Conservation (phyloP, 2,329 filamentous ascomycete genomes). For the Pseudocercospora vitis region DNA sequence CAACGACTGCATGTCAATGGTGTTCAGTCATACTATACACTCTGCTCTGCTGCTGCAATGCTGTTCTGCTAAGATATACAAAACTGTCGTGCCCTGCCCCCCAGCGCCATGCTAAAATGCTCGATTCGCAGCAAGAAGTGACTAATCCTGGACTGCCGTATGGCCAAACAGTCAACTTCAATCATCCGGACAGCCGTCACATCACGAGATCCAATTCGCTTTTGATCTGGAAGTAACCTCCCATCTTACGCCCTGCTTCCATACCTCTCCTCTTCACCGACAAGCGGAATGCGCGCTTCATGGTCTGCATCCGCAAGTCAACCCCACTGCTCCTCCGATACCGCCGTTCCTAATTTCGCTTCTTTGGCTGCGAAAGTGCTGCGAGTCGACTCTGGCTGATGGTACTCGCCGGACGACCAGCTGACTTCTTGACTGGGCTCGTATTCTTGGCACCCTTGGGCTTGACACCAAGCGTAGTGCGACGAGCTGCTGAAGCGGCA, state of each 20-base stretch:
- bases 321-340: neutral
- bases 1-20: too few species aligned
- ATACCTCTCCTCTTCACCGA: too few species aligned
- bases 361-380: constrained; percentile 38
- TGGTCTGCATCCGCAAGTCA: neutral
- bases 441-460: constrained; percentile 32
- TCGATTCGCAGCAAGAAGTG: neutral
- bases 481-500: constrained; percentile 22
- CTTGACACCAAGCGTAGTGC: constrained; percentile 37
- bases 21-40: neutral
- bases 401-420: constrained; percentile 25
- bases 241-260: neutral
- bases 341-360: constrained; percentile 13
- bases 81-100: neutral
- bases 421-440: constrained; percentile 24
- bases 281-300: neutral
- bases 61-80: constrained; percentile 2
- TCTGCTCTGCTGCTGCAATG: neutral
- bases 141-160: neutral
- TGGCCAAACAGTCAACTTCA: too few species aligned
- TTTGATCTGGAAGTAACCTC: too few species aligned
- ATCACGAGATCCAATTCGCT: too few species aligned
- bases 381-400: constrained; percentile 36
- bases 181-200: too few species aligned
- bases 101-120: constrained; percentile 7